Evolutionary conservation across 179 eudicot species (phyloP).

Genomic region (Heliamphora pulchella): DNA sequence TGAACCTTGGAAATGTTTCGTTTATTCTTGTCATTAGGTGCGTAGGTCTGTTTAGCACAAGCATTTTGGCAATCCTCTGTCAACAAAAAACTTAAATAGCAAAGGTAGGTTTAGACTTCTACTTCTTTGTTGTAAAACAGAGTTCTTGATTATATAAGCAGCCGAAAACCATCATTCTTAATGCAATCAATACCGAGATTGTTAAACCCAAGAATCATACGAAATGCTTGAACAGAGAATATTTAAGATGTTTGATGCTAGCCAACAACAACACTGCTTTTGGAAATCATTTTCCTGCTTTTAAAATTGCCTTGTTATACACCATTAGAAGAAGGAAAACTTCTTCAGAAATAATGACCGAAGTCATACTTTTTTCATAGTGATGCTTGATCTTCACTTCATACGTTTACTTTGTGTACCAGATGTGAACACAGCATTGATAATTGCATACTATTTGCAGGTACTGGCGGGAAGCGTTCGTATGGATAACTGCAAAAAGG

Average conservation of each 20-base stretch:
- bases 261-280: not conserved
- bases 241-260: not conserved
- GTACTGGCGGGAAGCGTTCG: not conserved
- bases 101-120: not conserved
- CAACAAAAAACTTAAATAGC: not conserved
- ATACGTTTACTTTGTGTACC: not conserved
- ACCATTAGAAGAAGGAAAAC: not conserved
- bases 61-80: not conserved
- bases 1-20: too few species aligned
- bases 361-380: not conserved
- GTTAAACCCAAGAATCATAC: not conserved
- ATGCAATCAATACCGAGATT: too few species aligned
- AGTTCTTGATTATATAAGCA: not conserved
- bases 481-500: not conserved
- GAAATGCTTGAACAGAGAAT: not conserved
- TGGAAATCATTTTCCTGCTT: not conserved
- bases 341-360: not conserved
- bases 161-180: not conserved
- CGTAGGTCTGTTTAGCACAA: not conserved
- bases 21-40: not conserved
- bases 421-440: conserved; percentile 1
- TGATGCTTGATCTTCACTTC: not conserved
- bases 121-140: not conserved
- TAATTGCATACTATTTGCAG: conserved; percentile 2
- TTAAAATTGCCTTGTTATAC: not conserved